Evolutionary conservation across 2,329 filamentous ascomycete genomes (phyloP).

Genomic region (Xylaria sp.): DNA sequence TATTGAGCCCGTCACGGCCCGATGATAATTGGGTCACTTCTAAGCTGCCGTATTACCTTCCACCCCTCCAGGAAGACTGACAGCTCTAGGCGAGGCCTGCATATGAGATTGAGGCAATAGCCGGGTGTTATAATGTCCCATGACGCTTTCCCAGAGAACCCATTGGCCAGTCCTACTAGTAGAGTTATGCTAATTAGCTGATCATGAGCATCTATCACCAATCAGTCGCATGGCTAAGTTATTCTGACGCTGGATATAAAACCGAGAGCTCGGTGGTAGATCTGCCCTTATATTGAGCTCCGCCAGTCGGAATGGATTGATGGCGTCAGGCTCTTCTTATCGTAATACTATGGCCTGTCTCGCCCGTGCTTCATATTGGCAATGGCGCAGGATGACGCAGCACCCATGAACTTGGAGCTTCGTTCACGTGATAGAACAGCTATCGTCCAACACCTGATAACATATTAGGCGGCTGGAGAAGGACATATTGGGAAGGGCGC

Average conservation of each 20-base stretch:
- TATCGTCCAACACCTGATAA: conserved; percentile 2
- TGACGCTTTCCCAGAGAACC: conserved; percentile 1
- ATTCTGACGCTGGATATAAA: background rate
- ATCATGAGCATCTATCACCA: conserved; percentile 4
- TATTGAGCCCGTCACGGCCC: conserved; percentile 2
- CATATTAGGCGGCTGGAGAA: conserved; percentile 10
- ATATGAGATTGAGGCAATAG: conserved; percentile 23
- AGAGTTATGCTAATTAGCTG: conserved; percentile 6
- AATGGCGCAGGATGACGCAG: conserved; percentile 25
- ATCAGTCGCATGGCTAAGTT: background rate
- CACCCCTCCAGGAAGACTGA: conserved; percentile 2
- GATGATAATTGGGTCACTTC: background rate
- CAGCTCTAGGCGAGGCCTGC: conserved; percentile 18
- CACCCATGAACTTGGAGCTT: conserved; percentile 10
- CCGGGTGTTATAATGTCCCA: conserved; percentile 13
- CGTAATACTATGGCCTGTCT: background rate
- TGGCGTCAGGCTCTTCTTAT: conserved; percentile 22
- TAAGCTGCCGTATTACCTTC: background rate
- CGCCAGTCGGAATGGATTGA: conserved; percentile 16
- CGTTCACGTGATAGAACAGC: conserved; percentile 20
- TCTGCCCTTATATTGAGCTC: conserved; percentile 6
- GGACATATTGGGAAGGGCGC: conserved; percentile 8
- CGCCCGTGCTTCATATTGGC: conserved; percentile 2
- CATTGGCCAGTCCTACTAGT: conserved; percentile 4
- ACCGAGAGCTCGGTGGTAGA: conserved; percentile 8